Evolutionary conservation across 495 filamentous ascomycete genomes (phyloP), one percentile per base, ranked within the genome.

Genomic region (Penicillium samsonianum): DNA sequence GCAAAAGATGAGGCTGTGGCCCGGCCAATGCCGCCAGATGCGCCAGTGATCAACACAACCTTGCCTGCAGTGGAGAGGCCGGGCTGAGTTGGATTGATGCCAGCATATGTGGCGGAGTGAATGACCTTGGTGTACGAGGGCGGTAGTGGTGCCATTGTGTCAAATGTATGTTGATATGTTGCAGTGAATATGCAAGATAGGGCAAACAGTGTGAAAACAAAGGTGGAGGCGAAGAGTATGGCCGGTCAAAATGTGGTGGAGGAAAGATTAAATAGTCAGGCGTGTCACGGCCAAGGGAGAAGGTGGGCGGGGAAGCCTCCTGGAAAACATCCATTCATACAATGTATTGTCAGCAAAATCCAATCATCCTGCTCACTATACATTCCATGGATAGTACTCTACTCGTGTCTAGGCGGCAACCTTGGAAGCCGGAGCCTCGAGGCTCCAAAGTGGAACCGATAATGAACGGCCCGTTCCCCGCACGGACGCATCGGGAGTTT

Each of bases 1-100:
- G 61, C 58, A 59, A 82, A 89, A 41, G 78, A 82, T 53, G 86
- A 79, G 50, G 61, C 61, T 48, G 61, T 56, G 38, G 55, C 61
- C 12, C 35, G 54, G 30, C 62, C 62, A 47, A 67, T 64, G 30
- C 61, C 64, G 26, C 58, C 55, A 31, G 58, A 56, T 44, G 58
- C 62, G 45, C 61, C 64, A 26, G 58, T 67, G 37, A 67, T 64
- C 31, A 67, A 16, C 12, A 64, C 50, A 28, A 53, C 50, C 33
- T 66, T 66, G 26, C 42, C 55, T 16, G 55, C 46, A 20, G 58
- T 61, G 37, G 68, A 68, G 40, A 89, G 78, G 58, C 19, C 26
- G 14, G 64, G 61, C 35, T 62, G 60, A n/a, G 55, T 53, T 33
- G 64, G 64, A 47, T 55, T 41, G 37, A 67, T 67, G 51, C 42